Percentiles rank a stretch among this genome's conserved stretches.
Conservation (phyloP, 192 early-diverging fungal species). For the Rhizophagus clarus region DNA sequence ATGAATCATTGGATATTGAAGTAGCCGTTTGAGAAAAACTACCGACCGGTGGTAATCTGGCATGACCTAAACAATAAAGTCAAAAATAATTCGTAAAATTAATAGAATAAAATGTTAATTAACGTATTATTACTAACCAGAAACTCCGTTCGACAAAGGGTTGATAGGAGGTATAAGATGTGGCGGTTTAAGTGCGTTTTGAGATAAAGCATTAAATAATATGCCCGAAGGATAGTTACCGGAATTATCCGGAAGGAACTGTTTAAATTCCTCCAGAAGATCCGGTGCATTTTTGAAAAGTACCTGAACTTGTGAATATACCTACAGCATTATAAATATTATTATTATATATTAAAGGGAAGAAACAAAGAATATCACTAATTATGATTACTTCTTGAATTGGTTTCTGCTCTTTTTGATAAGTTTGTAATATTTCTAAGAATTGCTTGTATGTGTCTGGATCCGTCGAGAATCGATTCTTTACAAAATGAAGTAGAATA, state of each 20-base stretch:
- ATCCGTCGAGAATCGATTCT: conserved; percentile 89
- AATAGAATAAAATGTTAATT: neutral
- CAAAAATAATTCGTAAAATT: neutral
- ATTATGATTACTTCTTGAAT: conserved; percentile 77
- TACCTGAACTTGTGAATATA: conserved; percentile 91
- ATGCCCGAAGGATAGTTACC: conserved; percentile 53
- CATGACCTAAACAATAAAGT: conserved; percentile 13
- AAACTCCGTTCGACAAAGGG: conserved; percentile 54
- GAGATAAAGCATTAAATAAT: conserved; percentile 46
- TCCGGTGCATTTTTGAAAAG: conserved; percentile 87
- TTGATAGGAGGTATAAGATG: conserved; percentile 44
- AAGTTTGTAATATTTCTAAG: conserved; percentile 95
- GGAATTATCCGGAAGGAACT: conserved; percentile 91
- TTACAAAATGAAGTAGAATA: neutral
- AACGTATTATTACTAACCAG: conserved; percentile 37
- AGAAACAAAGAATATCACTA: neutral
- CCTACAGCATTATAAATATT: conserved; percentile 45
- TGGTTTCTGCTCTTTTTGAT: conserved; percentile 94
- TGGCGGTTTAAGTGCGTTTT: conserved; percentile 39
- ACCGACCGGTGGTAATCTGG: conserved; percentile 58
- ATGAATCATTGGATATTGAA: conserved; percentile 3
- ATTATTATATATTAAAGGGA: neutral
- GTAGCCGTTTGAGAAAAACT: conserved; percentile 45
- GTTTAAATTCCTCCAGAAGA: conserved; percentile 96
- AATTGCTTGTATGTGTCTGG: conserved; percentile 98